A percentile compares a stretch with the other conserved stretches of the same genome.
Conservation (phyloP, 2,329 filamentous ascomycete genomes). For the Ophiostoma ulmi region DNA sequence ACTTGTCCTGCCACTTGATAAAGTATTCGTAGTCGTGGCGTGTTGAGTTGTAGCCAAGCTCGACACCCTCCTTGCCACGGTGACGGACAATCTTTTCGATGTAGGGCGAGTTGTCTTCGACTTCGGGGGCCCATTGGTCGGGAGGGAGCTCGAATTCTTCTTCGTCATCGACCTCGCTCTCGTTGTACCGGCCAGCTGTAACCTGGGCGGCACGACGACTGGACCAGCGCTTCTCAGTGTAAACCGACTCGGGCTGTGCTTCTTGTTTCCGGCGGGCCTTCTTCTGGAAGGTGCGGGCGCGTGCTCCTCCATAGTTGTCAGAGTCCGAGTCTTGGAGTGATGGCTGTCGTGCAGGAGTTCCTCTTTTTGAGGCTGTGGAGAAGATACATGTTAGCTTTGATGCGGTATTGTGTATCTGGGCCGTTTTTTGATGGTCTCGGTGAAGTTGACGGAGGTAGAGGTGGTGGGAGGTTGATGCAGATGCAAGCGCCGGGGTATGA, state of each 20-base stretch:
- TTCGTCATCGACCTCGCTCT: slow-evolving; percentile 61
- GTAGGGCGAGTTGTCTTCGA: slow-evolving; percentile 73
- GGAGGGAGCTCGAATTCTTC: slow-evolving; percentile 63
- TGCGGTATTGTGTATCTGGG: not conserved
- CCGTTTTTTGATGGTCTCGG: not conserved
- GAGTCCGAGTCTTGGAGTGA: slow-evolving; percentile 61
- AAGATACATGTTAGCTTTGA: slow-evolving; percentile 12
- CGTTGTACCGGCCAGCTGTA: slow-evolving; percentile 58
- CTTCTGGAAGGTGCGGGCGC: slow-evolving; percentile 63
- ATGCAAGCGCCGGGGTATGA: not conserved
- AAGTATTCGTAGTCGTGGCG: slow-evolving; percentile 80
- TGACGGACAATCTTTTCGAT: slow-evolving; percentile 91
- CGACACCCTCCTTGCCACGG: slow-evolving; percentile 64
- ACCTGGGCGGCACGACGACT: slow-evolving; percentile 75
- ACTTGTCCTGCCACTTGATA: slow-evolving; percentile 96
- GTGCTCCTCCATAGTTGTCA: slow-evolving; percentile 73
- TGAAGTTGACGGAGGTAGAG: not conserved
- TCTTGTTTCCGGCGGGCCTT: slow-evolving; percentile 72
- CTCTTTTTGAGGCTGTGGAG: slow-evolving; percentile 54
- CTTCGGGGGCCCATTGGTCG: slow-evolving; percentile 62
- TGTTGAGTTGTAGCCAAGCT: slow-evolving; percentile 51
- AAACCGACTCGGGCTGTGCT: slow-evolving; percentile 55
- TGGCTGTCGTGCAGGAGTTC: slow-evolving; percentile 51
- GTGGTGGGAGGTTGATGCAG: not conserved
- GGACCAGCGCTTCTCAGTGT: slow-evolving; percentile 85